phyloP scores from a whole-genome alignment of 768 basidiomycete genomes.

The Lentinula sp. region DNA sequence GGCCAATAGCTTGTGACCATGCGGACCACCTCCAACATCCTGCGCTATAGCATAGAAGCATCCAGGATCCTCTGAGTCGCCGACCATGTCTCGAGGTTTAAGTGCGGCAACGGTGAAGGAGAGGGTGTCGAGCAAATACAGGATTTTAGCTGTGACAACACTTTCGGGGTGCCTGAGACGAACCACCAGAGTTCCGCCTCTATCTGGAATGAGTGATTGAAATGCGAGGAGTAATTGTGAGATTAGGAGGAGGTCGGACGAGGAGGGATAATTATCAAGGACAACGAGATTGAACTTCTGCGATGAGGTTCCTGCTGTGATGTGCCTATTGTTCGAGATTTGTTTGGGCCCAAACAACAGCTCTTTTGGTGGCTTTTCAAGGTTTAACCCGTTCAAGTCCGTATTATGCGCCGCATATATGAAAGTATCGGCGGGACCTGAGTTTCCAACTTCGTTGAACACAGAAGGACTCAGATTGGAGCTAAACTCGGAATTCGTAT shows the following conservation, averaged over 20 bases:
- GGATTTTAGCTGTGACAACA: conserved; percentile 15
- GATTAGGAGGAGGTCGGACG: conserved; percentile 14
- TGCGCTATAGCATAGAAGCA: conserved; percentile 19
- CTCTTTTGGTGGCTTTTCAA: conserved; percentile 7
- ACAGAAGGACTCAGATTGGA: background rate
- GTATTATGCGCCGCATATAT: background rate
- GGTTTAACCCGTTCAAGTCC: background rate
- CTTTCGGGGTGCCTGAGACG: conserved; percentile 17
- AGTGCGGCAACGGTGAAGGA: conserved; percentile 11
- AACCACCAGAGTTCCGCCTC: conserved; percentile 16
- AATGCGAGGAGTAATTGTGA: conserved; percentile 20
- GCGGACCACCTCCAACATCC: conserved; percentile 10
- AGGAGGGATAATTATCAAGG: conserved; percentile 17
- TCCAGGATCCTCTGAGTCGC: conserved; percentile 11
- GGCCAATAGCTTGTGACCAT: background rate
- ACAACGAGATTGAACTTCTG: conserved; percentile 17
- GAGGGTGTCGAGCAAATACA: conserved; percentile 18
- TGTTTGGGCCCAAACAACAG: background rate
- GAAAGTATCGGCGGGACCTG: too few species aligned
- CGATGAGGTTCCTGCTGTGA: background rate
- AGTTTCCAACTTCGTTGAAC: conserved; percentile 5
- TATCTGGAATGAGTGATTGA: conserved; percentile 5
- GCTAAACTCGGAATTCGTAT: background rate
- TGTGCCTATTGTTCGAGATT: background rate
- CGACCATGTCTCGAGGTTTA: conserved; percentile 18